Conservation (phyloP, 768 basidiomycete species). For the Tylopilus sp. region DNA sequence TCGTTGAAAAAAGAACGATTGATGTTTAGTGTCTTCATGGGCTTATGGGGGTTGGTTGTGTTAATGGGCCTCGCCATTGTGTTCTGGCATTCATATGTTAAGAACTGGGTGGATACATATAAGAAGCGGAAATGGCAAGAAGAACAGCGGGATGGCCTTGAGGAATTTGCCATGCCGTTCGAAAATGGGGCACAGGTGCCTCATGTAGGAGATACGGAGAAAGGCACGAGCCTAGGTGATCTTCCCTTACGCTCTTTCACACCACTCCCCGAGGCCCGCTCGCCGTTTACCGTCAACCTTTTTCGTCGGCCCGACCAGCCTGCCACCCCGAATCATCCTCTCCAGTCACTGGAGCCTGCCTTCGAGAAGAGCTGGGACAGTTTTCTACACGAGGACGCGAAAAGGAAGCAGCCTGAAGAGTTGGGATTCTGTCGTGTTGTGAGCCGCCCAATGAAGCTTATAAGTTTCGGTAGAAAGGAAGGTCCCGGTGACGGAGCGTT, state of each 20-base stretch:
- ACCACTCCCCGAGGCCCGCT: slow-evolving; percentile 43
- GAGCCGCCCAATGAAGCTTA: slow-evolving; percentile 39
- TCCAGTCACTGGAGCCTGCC: slow-evolving; percentile 26
- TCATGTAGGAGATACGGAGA: slow-evolving; percentile 23
- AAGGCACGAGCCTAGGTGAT: slow-evolving; percentile 18
- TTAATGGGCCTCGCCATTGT: slow-evolving; percentile 72
- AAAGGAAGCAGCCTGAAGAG: slow-evolving; percentile 19
- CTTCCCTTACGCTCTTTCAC: slow-evolving; percentile 45
- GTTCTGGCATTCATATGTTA: slow-evolving; percentile 69
- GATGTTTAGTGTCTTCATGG: slow-evolving; percentile 82
- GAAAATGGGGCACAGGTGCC: slow-evolving; percentile 13
- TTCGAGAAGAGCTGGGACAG: slow-evolving; percentile 45
- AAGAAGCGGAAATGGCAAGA: slow-evolving; percentile 48
- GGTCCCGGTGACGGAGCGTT: slow-evolving; percentile 25
- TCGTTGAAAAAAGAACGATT: slow-evolving; percentile 77
- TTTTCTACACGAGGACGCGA: slow-evolving; percentile 35
- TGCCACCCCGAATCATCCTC: slow-evolving; percentile 21
- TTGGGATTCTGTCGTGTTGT: slow-evolving; percentile 24
- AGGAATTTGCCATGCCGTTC: slow-evolving; percentile 37
- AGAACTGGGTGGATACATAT: slow-evolving; percentile 43
- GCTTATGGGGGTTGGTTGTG: slow-evolving; percentile 79
- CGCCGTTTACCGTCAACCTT: slow-evolving; percentile 30
- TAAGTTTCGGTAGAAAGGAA: slow-evolving; percentile 44
- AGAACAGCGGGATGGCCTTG: slow-evolving; percentile 49
- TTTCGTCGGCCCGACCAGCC: slow-evolving; percentile 38